Percentiles rank a stretch among this genome's conserved stretches.
Conservation (phyloP, 169 alveolate species). For the Babesia sp. region DNA sequence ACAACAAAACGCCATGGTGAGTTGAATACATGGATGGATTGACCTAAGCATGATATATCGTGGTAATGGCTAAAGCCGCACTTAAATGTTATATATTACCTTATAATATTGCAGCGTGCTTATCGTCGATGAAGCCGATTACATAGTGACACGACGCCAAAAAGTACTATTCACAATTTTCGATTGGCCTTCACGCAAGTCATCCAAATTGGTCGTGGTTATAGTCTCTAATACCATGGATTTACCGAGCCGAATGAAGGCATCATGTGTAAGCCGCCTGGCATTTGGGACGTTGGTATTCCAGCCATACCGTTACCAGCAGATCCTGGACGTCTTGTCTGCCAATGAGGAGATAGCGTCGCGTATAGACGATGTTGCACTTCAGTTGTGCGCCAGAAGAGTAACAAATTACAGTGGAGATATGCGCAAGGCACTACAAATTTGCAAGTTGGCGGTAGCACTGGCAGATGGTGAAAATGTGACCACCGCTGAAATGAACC, state of each 20-base stretch:
- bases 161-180: slow-evolving; percentile 83
- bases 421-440: slow-evolving; percentile 80
- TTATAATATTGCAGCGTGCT: slow-evolving; percentile 35
- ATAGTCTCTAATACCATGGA: slow-evolving; percentile 86
- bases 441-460: slow-evolving; percentile 73
- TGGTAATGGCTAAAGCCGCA: neutral
- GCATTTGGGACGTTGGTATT: slow-evolving; percentile 80
- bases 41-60: neutral
- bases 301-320: slow-evolving; percentile 82
- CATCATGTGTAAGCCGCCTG: slow-evolving; percentile 76
- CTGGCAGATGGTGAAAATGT: slow-evolving; percentile 67
- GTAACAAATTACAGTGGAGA: slow-evolving; percentile 82
- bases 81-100: neutral
- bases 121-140: slow-evolving; percentile 78
- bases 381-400: slow-evolving; percentile 80
- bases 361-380: slow-evolving; percentile 67
- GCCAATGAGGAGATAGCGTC: slow-evolving; percentile 40
- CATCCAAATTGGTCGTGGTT: slow-evolving; percentile 78
- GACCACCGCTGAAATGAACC: slow-evolving; percentile 69
- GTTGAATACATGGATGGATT: neutral
- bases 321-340: slow-evolving; percentile 71
- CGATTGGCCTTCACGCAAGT: slow-evolving; percentile 81
- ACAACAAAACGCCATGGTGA: slow-evolving; percentile 63
- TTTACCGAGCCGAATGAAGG: slow-evolving; percentile 77
- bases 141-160: slow-evolving; percentile 75